Percentiles rank a stretch among this genome's conserved stretches.
phyloP scores from a whole-genome alignment of 352 stramenopile genomes.

The Globisporangium nagaii region DNA sequence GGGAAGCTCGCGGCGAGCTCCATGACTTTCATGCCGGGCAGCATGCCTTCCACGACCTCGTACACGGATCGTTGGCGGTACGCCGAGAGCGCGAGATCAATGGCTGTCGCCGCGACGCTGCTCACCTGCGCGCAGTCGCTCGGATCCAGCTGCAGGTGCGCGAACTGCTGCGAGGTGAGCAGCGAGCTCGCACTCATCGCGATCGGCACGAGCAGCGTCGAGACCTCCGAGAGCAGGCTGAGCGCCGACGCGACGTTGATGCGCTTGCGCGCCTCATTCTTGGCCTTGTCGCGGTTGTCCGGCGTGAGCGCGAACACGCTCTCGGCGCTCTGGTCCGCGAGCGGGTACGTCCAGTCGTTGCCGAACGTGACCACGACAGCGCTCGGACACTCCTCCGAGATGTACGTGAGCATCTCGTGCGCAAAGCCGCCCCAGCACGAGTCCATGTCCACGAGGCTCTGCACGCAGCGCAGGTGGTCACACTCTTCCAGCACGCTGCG shows the following conservation, averaged over 20 bases:
- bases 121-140: constrained; percentile 23
- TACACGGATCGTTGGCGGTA: constrained; percentile 28
- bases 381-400: constrained; percentile 64
- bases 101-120: constrained; percentile 37
- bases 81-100: constrained; percentile 44
- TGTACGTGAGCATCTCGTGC: constrained; percentile 62
- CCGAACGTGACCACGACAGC: constrained; percentile 44
- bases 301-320: constrained; percentile 32
- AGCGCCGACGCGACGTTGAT: constrained; percentile 68
- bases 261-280: constrained; percentile 45
- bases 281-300: constrained; percentile 43
- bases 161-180: constrained; percentile 18
- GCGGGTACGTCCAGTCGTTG: constrained; percentile 74
- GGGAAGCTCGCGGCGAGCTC: constrained; percentile 48
- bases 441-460: constrained; percentile 76
- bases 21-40: constrained; percentile 48
- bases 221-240: constrained; percentile 51
- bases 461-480: constrained; percentile 58
- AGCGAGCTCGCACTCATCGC: constrained; percentile 33
- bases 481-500: constrained; percentile 57
- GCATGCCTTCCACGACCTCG: constrained; percentile 39
- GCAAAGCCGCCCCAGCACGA: constrained; percentile 74
- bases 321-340: constrained; percentile 36
- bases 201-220: constrained; percentile 48
- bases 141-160: constrained; percentile 21